Evolutionary conservation across 768 basidiomycete genomes (phyloP), one percentile per base, ranked within the genome.

Genomic region (Xerocomellus chrysenteron): DNA sequence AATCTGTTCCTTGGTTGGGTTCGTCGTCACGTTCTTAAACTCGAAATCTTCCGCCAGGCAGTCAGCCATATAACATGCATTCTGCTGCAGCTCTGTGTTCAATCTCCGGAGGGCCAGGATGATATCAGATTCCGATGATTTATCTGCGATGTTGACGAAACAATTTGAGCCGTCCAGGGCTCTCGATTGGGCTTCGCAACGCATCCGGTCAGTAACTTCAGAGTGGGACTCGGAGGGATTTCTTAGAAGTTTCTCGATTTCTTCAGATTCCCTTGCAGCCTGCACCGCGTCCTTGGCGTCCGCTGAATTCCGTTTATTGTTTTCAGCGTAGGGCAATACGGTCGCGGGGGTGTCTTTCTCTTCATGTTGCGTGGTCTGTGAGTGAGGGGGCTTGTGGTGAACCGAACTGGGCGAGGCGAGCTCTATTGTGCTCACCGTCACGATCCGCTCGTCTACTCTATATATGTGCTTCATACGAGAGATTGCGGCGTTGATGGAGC

Each of bases 71-170:
- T 58, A 54, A 26, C 40, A 54, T 3, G 52, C 19, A 21, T 49
- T 49, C n/a, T 58, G 56, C 52, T 60, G 52, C 2, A 54, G 17
- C 21, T 60, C 55, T 16, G 52, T 56, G 33, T 60, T 60, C 40
- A 60, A 43, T 41, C 37, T 60, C 35, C 50, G 48, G 11, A 58
- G 40, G 19, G 43, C 59, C 3, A 19, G 19, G 16, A 50, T 53
- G 14, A 60, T n/a, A 33, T 58, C 59, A 12, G 48, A 47, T 35
- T 60, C 59, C 14, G 59, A 60, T 11, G 52, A 60, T 43, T 54
- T 60, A 32, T 60, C 59, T n/a, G 56, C 47, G 5, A 47, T 33
- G 2, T 28, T 47, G 39, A 58, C 13, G 36, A 58, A 58, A 17
- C 14, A 13, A 33, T 53, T 60, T 28, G 56, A 47, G 10, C 16